Evolutionary conservation across 1,284 basidiomycete genomes (phyloP), one percentile per base, ranked within the genome.

Genomic region (Ganoderma boninense): DNA sequence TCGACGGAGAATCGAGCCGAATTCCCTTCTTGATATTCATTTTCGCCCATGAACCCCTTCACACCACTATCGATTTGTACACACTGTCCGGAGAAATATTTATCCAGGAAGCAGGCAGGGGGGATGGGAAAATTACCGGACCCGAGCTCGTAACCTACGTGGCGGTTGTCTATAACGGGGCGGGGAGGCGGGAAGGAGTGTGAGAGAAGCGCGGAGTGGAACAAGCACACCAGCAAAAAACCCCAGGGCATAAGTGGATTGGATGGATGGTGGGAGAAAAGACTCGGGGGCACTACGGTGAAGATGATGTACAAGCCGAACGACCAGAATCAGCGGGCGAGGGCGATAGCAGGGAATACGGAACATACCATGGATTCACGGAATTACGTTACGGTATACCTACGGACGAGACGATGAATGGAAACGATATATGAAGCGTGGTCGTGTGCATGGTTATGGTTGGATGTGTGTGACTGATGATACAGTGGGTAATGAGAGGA

Each of bases 371-470:
- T 62, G 43, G 65, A 61, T 63, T 68, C 63, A 57, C 49, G 56
- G 44, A 62, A 69, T 74, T 74, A 74, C 64, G 69, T 64, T 74
- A 71, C 73, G 69, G 70, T 74, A 74, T 69, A 40, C 59, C 43
- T 73, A 70, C 64, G 72, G 62, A 54, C 46, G 64, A 40, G 42
- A 29, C 23, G 49, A 38, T 40, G 66, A 35, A 59, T 23, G 62
- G 60, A 63, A 62, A 49, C 42, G 56, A 49, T 67, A 70, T 65
- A 74, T 74, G 69, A 70, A 70, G 70, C 70, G 66, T 62, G 67
- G 73, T 65, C 64, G 67, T 66, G 72, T 67, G 72, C 46, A 66
- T 43, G 72, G 67, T 66, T 62, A 66, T 43, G 72, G 67, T 66
- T 62, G 67, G 69, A 63, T 20, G 68, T 60, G 63, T 60, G 60